Percentiles rank a stretch among this genome's conserved stretches.
Evolutionary conservation across 345 rosid genomes (phyloP).

Genomic region (Camelina laxa): DNA sequence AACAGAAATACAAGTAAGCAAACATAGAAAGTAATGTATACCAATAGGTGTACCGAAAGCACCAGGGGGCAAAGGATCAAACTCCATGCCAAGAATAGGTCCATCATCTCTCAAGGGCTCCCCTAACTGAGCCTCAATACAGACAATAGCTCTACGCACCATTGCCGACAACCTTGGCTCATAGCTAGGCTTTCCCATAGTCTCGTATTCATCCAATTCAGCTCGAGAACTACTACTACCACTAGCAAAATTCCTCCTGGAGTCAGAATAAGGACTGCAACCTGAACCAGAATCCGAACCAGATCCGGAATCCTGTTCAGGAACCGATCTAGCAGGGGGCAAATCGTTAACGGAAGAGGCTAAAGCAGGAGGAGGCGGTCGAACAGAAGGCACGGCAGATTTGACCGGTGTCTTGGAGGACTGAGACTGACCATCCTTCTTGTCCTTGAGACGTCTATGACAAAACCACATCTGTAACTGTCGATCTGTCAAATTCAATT

Average conservation of each 20-base stretch:
- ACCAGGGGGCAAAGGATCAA: constrained; percentile 96
- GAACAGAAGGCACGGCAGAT: constrained; percentile 29
- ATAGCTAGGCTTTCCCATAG: constrained; percentile 51
- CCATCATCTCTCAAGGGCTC: constrained; percentile 98
- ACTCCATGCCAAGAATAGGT: constrained; percentile 94
- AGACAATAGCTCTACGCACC: constrained; percentile 88
- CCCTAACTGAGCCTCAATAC: constrained; percentile 96
- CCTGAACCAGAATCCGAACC: constrained; percentile 73
- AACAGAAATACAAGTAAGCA: not conserved
- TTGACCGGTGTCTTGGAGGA: constrained; percentile 54
- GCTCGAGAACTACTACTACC: constrained; percentile 50
- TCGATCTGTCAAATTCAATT: constrained; percentile 87
- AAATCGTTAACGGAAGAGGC: constrained; percentile 54
- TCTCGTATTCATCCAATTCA: constrained; percentile 56
- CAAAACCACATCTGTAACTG: constrained; percentile 99
- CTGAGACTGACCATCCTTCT: constrained; percentile 56
- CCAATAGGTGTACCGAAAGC: constrained; percentile 92
- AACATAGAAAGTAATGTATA: constrained; percentile 45
- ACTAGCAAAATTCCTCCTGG: constrained; percentile 49
- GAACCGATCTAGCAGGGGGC: constrained; percentile 51
- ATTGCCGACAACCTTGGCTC: constrained; percentile 74
- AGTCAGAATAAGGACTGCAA: constrained; percentile 70
- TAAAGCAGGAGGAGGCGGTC: constrained; percentile 45
- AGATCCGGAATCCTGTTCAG: constrained; percentile 68
- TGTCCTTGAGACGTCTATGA: constrained; percentile 94